These are phyloP conservation scores for Blepharisma stoltei DNA, from an alignment of 73 alveolate species.

Conservation along the genomic window DNA sequence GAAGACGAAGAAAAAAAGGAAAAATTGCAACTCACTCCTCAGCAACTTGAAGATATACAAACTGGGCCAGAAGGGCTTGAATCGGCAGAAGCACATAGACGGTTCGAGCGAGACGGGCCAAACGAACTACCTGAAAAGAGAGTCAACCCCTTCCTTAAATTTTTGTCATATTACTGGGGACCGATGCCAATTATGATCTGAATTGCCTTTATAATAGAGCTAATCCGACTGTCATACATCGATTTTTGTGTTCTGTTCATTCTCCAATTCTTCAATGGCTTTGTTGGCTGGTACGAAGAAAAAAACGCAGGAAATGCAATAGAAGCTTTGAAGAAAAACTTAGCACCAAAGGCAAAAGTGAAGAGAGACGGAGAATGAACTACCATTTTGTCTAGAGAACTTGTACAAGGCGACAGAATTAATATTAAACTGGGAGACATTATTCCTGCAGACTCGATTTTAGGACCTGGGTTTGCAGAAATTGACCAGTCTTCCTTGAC, in stretches of 20 bases:
- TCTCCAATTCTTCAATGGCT: constrained; percentile 10
- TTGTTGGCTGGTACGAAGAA: constrained; percentile 25
- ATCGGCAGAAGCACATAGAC: constrained; percentile 17
- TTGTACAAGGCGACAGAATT: constrained; percentile 48
- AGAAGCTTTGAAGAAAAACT: neutral
- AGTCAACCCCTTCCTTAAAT: neutral
- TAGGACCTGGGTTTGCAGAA: constrained; percentile 37
- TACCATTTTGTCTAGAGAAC: constrained; percentile 33
- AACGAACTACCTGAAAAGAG: constrained; percentile 16
- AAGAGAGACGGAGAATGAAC: constrained; percentile 26
- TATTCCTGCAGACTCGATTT: constrained; percentile 45
- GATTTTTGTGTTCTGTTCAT: neutral
- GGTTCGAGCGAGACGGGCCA: constrained; percentile 13
- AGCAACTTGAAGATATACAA: constrained; percentile 26
- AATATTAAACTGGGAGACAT: constrained; percentile 39
- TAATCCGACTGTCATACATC: constrained; percentile 14
- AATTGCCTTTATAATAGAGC: constrained; percentile 22
- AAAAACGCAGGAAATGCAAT: constrained; percentile 26
- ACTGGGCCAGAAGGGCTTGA: neutral
- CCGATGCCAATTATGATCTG: constrained; percentile 32
- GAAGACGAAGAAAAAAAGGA: constrained; percentile 13
- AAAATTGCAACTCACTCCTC: constrained; percentile 12
- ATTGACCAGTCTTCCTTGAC: constrained; percentile 28
- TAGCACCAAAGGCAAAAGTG: constrained; percentile 15
- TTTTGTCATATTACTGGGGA: constrained; percentile 26